Evolutionary conservation across 2,329 filamentous ascomycete genomes (phyloP), one percentile per base, ranked within the genome.

Genomic region (Calonectria leucothoes): DNA sequence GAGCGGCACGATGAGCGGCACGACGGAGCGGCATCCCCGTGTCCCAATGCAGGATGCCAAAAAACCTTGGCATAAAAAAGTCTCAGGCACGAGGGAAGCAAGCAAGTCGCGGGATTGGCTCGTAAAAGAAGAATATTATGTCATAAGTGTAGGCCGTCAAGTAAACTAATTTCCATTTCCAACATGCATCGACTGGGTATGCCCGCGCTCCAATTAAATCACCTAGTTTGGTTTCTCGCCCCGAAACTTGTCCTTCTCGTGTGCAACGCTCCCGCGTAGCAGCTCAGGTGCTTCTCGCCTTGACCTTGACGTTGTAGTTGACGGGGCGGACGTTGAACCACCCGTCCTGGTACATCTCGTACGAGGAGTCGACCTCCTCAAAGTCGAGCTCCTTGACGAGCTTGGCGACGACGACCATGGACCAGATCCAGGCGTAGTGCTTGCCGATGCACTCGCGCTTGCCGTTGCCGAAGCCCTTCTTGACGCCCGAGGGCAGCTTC

Each of bases 321-420:
- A 88, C 79, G 0, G 89, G 89, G 74, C 88, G 81, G 5, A 89
- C 78, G 65, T 89, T 89, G 75, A 91, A 91, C 86, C 89, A 86
- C 17, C 90, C 86, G 76, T 91, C 84, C 81, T 87, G 82, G 69
- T 84, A 82, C 68, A 88, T 68, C 77, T 83, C 76, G 63, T 88
- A 89, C 0, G 70, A 77, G 4, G 82, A 78, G 59, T 88, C 83
- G 17, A 75, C 86, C 73, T 83, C 78, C 77, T 87, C 86, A 74
- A 89, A 88, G 63, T 89, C 87, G 1, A 89, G 72, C 65, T 86
- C 84, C 69, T 80, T 79, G 67, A 89, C 82, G 76, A 89, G 76
- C 81, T 82, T 85, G 5, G 86, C 83, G 78, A 87, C 75, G 3
- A 86, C 84, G 0, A 85, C 77, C 79, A 87, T 81, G 69, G 81